phyloP scores from a whole-genome alignment of 352 stramenopile species.

The Phytophthora litchii region DNA sequence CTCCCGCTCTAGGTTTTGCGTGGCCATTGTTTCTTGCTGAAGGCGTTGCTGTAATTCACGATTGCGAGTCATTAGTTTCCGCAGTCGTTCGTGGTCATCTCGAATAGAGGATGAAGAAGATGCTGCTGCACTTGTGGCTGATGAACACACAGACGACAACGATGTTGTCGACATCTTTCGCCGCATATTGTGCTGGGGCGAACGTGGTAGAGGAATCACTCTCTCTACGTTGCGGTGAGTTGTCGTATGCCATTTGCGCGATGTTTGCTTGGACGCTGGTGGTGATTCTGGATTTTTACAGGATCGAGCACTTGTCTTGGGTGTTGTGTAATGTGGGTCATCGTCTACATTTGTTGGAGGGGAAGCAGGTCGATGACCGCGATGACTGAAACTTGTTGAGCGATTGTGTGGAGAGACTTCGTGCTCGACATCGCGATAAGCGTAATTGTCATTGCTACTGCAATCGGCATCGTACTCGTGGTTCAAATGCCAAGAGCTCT shows the following conservation, averaged over 20 bases:
- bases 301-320: constrained; percentile 6
- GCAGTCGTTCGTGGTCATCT: constrained; percentile 71
- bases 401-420: constrained; percentile 5
- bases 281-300: constrained; percentile 13
- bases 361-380: constrained; percentile 6
- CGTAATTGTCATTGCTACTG: constrained; percentile 19
- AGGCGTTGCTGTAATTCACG: constrained; percentile 77
- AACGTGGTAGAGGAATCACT: constrained; percentile 6
- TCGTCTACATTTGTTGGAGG: constrained; percentile 6
- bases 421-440: constrained; percentile 2
- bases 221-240: constrained; percentile 14
- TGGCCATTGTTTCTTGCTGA: constrained; percentile 74
- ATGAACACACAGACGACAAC: constrained; percentile 37
- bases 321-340: constrained; percentile 1
- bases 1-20: constrained; percentile 71
- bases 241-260: constrained; percentile 14
- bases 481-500: constrained; percentile 19
- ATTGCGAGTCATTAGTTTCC: constrained; percentile 78
- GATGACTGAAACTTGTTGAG: neutral
- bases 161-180: constrained; percentile 46
- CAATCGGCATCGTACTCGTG: constrained; percentile 20
- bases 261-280: constrained; percentile 8
- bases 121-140: constrained; percentile 13
- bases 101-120: constrained; percentile 30
- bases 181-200: constrained; percentile 4